Evolutionary conservation across 2,329 filamentous ascomycete genomes (phyloP), one percentile per base, ranked within the genome.

Genomic region (Verticillium nonalfalfae): DNA sequence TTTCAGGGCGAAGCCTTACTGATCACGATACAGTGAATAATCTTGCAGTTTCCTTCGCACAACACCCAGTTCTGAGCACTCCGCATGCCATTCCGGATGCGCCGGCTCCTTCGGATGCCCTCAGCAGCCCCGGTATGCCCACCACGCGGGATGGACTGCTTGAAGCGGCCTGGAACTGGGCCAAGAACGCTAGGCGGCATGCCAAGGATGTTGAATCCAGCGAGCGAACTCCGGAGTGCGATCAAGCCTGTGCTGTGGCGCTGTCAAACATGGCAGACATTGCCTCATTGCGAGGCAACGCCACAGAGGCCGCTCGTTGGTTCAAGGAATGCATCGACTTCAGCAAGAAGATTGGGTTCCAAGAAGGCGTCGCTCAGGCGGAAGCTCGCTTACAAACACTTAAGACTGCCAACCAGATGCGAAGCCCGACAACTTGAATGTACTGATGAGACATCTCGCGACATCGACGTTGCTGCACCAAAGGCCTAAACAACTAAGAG

Each of bases 201-300:
- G 86, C 88, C 1, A 79, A 80, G 7, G 82, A 85, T 34, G 88
- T 96, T 52, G 75, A 81, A 60, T 84, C 87, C 4, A 85, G 90
- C 0, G 78, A 85, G 3, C 81, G 91, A 50, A 90, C 86, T 2
- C 81, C 88, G 58, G 91, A 96, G 70, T 97, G 94, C 70, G 92
- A 96, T 72, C 75, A 89, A 61, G 91, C 89, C 1, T 97, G 93
- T 70, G 90, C 89, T 2, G 90, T 89, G 6, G 90, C 93, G 7
- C 86, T 90, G n/a, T 90, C 91, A 73, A 96, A 96, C 71, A 83
- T 97, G 59, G 94, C 88, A 31, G 90, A 96, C 68, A 88, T 97
- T 67, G 89, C 90, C 0, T 86, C 90, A 66, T 88, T 95, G 83
- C 76, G 87, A 63, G 88, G 89, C 1, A 83, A 90, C 67, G 69